These are phyloP conservation scores for Phalaenopsis aphrodite DNA, from an alignment of 106 monocot genomes.

Conservation along the genomic window DNA sequence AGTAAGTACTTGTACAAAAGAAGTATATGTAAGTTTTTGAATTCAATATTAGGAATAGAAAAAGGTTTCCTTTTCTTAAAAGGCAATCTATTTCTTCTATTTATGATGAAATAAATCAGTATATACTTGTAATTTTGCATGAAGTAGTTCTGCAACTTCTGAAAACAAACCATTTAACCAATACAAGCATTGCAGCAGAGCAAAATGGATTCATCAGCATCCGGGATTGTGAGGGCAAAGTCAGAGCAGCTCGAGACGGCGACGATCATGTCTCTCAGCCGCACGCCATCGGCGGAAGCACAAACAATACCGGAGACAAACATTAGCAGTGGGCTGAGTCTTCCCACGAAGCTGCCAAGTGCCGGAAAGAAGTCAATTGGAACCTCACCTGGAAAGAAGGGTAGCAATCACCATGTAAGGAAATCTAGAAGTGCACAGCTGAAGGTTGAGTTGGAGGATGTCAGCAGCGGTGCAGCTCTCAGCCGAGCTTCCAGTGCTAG, in stretches of 20 bases:
- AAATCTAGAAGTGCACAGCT: slow-evolving; percentile 62
- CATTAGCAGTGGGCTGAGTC: slow-evolving; percentile 2
- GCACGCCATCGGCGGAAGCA: slow-evolving; percentile 46
- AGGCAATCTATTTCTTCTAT: too few species aligned
- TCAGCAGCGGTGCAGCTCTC: slow-evolving; percentile 43
- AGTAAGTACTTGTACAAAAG: too few species aligned
- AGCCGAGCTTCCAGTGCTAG: slow-evolving; percentile 75
- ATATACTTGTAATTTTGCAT: too few species aligned
- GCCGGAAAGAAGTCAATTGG: slow-evolving; percentile 34
- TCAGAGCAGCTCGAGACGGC: slow-evolving; percentile 46
- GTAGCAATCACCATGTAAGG: slow-evolving; percentile 27
- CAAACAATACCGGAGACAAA: slow-evolving; percentile 7
- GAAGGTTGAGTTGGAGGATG: slow-evolving; percentile 63
- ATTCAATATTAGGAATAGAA: too few species aligned
- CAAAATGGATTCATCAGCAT: slow-evolving; percentile 25
- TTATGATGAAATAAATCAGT: too few species aligned
- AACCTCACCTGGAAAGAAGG: slow-evolving; percentile 29
- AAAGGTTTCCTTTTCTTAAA: too few species aligned
- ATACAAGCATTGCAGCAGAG: not conserved
- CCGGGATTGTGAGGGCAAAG: slow-evolving; percentile 33
- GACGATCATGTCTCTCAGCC: slow-evolving; percentile 28
- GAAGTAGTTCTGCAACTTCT: too few species aligned
- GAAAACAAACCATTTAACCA: too few species aligned
- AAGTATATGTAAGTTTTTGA: too few species aligned
- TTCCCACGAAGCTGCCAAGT: slow-evolving; percentile 36